phyloP scores from a whole-genome alignment of 2,329 filamentous ascomycete genomes.

The Fusarium fracticaudum region DNA sequence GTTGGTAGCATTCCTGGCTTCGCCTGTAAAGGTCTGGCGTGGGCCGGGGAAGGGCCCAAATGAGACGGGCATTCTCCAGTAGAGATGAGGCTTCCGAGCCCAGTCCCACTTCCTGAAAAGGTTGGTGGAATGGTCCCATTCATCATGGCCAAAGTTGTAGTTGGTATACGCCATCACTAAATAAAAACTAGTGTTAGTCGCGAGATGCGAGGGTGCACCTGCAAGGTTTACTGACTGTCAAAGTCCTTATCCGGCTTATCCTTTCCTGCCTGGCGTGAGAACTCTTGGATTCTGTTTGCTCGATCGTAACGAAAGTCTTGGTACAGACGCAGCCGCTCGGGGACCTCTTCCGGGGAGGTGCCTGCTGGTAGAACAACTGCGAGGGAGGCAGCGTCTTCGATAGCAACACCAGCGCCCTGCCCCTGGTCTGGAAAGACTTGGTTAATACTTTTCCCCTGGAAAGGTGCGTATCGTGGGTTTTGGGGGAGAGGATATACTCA shows the following conservation, averaged over 20 bases:
- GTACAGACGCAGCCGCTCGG: slow-evolving; percentile 67
- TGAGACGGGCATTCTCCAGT: slow-evolving; percentile 39
- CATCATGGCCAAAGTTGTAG: slow-evolving; percentile 37
- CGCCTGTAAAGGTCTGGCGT: slow-evolving; percentile 36
- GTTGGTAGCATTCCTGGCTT: neutral
- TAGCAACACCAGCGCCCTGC: slow-evolving; percentile 66
- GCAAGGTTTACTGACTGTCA: slow-evolving; percentile 7
- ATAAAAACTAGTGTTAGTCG: neutral
- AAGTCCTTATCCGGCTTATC: slow-evolving; percentile 22
- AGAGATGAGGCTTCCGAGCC: slow-evolving; percentile 14
- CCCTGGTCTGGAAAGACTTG: slow-evolving; percentile 27
- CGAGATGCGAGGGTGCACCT: accelerated
- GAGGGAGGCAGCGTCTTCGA: slow-evolving; percentile 72
- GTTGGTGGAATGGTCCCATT: slow-evolving; percentile 27
- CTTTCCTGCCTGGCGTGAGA: slow-evolving; percentile 61
- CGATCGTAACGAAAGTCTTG: slow-evolving; percentile 66
- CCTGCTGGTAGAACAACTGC: slow-evolving; percentile 63
- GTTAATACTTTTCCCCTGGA: accelerated
- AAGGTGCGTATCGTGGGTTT: accelerated
- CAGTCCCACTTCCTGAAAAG: slow-evolving; percentile 26
- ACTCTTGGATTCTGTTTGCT: slow-evolving; percentile 66
- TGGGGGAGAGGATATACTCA: neutral
- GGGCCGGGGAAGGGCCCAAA: slow-evolving; percentile 37
- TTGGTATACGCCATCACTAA: slow-evolving; percentile 28
- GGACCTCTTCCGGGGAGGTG: slow-evolving; percentile 56